phyloP scores from a whole-genome alignment of 495 filamentous ascomycete genomes.

The Beverwykella pulmonaria region DNA sequence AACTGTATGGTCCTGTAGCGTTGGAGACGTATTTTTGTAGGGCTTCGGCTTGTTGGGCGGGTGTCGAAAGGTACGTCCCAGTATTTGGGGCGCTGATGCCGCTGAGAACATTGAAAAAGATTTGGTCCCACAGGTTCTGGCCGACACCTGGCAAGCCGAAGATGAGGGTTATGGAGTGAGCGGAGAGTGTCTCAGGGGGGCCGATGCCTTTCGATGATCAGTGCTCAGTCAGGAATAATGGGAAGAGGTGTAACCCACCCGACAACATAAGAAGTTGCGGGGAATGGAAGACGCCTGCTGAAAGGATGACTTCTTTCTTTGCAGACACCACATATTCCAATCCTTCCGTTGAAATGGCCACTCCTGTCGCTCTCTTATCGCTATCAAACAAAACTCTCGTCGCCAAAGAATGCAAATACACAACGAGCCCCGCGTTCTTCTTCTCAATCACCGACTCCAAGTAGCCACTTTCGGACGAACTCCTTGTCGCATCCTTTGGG shows the following conservation, averaged over 20 bases:
- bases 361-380: constrained; percentile 52
- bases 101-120: constrained; percentile 21
- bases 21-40: constrained; percentile 3
- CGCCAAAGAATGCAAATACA: constrained; percentile 50
- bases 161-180: constrained; percentile 55
- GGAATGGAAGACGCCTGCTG: constrained; percentile 52
- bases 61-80: not conserved
- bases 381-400: constrained; percentile 52
- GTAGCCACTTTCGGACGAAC: constrained; percentile 6
- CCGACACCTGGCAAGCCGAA: constrained; percentile 61
- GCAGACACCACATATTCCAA: constrained; percentile 50
- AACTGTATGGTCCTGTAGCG: constrained; percentile 3
- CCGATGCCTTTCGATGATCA: constrained; percentile 50
- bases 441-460: not conserved
- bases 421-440: not conserved
- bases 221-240: constrained; percentile 42
- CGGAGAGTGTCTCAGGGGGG: constrained; percentile 50
- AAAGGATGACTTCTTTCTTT: constrained; percentile 59
- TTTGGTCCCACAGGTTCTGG: constrained; percentile 42
- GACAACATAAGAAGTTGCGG: constrained; percentile 39
- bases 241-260: constrained; percentile 7
- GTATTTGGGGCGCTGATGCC: constrained; percentile 21
- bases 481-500: constrained; percentile 10
- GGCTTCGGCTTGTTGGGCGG: not conserved
- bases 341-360: constrained; percentile 47